These are phyloP conservation scores for Plasmodium cynomolgi DNA, from an alignment of 169 alveolate species.

Conservation along the genomic window DNA sequence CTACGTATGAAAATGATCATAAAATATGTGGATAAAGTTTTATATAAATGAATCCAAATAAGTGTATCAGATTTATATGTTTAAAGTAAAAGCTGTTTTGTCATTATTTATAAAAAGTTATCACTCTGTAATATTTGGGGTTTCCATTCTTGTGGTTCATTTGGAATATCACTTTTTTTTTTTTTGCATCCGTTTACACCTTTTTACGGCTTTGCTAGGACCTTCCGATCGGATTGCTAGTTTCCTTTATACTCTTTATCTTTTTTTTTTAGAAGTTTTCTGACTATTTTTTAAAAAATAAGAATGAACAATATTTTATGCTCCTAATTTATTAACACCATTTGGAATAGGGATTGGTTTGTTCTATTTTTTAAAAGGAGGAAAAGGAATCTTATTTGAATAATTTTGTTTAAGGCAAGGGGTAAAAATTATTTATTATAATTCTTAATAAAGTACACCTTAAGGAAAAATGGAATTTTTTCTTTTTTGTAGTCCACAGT, in stretches of 20 bases:
- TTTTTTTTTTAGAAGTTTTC: neutral
- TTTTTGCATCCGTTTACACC: neutral
- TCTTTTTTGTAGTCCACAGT: neutral
- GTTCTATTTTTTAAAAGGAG: neutral
- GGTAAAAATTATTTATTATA: neutral
- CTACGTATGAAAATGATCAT: neutral
- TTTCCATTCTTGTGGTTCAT: neutral
- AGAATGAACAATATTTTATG: neutral
- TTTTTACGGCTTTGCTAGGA: neutral
- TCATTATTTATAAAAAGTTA: neutral
- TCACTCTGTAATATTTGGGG: neutral
- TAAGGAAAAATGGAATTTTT: neutral
- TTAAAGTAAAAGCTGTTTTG: neutral
- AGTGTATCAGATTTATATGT: neutral
- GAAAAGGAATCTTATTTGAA: neutral
- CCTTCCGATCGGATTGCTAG: neutral
- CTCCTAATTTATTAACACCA: neutral
- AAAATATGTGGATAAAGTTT: neutral
- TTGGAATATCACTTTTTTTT: neutral
- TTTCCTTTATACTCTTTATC: neutral
- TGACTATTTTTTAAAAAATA: neutral
- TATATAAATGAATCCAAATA: neutral
- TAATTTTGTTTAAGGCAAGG: neutral
- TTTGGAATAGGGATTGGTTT: neutral
- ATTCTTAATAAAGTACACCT: neutral